Base-by-base conservation (phyloP, 1,284 basidiomycete species). In the Ustilago hordei region DNA sequence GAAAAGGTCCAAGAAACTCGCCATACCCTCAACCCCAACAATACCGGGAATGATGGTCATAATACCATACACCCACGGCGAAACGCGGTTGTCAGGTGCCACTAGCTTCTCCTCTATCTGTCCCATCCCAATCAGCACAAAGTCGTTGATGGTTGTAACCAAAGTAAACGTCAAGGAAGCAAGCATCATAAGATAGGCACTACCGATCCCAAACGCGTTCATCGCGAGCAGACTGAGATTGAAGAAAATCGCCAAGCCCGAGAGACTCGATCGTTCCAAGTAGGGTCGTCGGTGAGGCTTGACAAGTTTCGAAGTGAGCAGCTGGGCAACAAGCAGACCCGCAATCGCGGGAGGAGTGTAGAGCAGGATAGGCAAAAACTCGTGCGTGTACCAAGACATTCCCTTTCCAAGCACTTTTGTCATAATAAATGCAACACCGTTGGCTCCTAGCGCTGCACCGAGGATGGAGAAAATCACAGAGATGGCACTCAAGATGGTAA, bases 1-100 rank as follows among this genome's bases (percentile, higher is more conserved):
- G 82, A 99, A 97, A 17, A 98, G 92, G 71, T 96, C 81, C 12
- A 95, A 84, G 6, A 93, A 91, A 2, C 90, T 90, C 45, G 90
- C 88, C 60, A 92, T 87, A 28, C 94, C 87, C 84, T 95, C 91
- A 0, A 90, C 88, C 11, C 93, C 93, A 0, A 92, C 87, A 2
- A 91, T 85, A 31, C 94, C 86, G 0, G 93, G 91, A 4, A 91
- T 84, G 9, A 89, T 32, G 45, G 75, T 48, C 23, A 75, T 59
- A 15, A 82, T 8, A 5, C 77, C 60, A 60, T 86, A 85, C 19
- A 81, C 74, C 28, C 55, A 69, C 2, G 73, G 67, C 52, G 75
- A 77, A 19, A 86, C 81, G 13, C 85, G 69, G 23, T 75, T 72
- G 43, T 85, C 76, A 0, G 76, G 79, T 0, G 79, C 74, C 3